Percentiles rank a stretch among this genome's conserved stretches.
Conservation (phyloP, 2,329 filamentous ascomycete genomes). For the Fusarium hainanense region DNA sequence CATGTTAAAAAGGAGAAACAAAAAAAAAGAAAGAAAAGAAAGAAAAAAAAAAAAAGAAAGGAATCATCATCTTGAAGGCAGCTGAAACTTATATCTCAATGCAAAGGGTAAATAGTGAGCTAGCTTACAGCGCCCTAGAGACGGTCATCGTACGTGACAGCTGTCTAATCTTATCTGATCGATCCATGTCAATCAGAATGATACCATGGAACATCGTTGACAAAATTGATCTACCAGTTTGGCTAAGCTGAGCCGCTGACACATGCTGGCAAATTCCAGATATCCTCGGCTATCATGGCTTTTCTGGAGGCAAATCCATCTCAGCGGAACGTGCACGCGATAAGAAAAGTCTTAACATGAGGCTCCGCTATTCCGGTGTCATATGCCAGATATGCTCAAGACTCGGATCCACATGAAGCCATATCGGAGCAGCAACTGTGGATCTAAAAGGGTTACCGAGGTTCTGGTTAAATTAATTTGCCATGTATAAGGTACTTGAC, state of each 20-base stretch:
- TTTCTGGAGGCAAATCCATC: neutral
- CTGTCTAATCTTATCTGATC: neutral
- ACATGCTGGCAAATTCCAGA: neutral
- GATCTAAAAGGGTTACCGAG: neutral
- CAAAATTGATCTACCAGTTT: neutral
- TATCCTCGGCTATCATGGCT: neutral
- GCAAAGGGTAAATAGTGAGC: neutral
- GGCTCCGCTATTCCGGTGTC: neutral
- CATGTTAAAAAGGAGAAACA: too few relatives aligned
- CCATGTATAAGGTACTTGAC: neutral
- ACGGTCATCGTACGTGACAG: too few relatives aligned
- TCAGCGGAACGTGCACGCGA: neutral
- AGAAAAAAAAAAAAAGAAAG: too few relatives aligned
- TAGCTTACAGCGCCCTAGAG: neutral
- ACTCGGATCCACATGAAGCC: neutral
- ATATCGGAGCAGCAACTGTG: neutral
- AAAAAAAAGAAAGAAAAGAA: too few relatives aligned
- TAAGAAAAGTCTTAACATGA: neutral
- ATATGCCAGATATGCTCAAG: neutral
- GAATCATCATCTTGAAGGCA: too few relatives aligned
- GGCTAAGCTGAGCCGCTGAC: neutral
- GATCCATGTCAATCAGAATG: neutral
- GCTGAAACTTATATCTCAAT: neutral
- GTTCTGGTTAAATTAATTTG: neutral
- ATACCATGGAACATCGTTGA: neutral